Conservation (phyloP, 805 yeast species). For the Zygosaccharomyces bisporus region DNA sequence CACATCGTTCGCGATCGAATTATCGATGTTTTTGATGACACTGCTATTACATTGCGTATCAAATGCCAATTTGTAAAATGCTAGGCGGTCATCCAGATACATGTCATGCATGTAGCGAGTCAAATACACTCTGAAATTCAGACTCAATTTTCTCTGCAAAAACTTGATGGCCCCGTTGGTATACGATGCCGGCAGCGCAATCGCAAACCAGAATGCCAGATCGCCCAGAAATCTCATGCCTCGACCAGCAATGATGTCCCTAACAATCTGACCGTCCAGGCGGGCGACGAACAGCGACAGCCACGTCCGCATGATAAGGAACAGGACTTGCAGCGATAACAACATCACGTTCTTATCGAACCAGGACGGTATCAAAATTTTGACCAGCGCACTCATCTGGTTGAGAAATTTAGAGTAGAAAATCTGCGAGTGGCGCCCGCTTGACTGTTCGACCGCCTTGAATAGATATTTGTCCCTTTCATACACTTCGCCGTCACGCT, state of each 20-base stretch:
- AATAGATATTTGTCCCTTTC: constrained; percentile 35
- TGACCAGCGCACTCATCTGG: constrained; percentile 73
- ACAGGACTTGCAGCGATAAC: constrained; percentile 65
- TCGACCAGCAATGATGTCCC: constrained; percentile 78
- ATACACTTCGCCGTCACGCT: constrained; percentile 30
- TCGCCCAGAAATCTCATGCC: constrained; percentile 73
- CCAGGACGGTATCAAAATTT: constrained; percentile 73
- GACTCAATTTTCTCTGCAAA: constrained; percentile 68
- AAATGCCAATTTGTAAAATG: constrained; percentile 75
- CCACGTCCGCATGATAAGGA: constrained; percentile 80
- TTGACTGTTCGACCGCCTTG: constrained; percentile 28
- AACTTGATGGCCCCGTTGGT: constrained; percentile 87
- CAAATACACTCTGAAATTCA: constrained; percentile 80
- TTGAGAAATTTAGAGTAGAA: constrained; percentile 63
- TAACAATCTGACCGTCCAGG: constrained; percentile 87
- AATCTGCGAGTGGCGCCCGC: constrained; percentile 26
- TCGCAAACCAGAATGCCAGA: constrained; percentile 77
- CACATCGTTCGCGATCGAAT: constrained; percentile 79
- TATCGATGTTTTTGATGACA: constrained; percentile 64
- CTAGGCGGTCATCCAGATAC: constrained; percentile 74
- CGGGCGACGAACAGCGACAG: constrained; percentile 79
- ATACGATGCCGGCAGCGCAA: constrained; percentile 91
- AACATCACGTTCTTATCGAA: constrained; percentile 63
- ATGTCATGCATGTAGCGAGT: constrained; percentile 86
- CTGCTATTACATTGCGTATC: constrained; percentile 45